These are phyloP conservation scores for Capsicum pubescens DNA, from an alignment of 257 asterid genomes.

Conservation along the genomic window DNA sequence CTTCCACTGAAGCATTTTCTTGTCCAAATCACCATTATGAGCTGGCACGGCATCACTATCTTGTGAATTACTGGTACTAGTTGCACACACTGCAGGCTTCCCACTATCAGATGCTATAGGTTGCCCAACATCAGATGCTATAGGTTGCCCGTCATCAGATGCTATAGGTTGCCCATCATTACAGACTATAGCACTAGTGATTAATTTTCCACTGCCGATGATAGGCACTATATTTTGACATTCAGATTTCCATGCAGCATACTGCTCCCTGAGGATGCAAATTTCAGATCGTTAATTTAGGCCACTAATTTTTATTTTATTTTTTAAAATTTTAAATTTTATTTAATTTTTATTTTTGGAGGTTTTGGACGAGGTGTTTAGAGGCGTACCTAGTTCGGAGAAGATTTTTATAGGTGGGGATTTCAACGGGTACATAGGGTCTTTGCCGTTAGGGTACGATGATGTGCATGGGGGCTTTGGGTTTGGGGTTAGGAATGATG, in stretches of 20 bases:
- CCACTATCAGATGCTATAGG: constrained; percentile 31
- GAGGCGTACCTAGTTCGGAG: no score
- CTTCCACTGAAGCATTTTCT: constrained; percentile 76
- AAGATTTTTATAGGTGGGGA: no score
- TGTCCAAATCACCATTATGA: constrained; percentile 47
- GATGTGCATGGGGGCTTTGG: no score
- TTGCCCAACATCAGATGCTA: constrained; percentile 31
- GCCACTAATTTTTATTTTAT: not conserved
- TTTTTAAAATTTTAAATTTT: not conserved
- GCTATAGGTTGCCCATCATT: constrained; percentile 49
- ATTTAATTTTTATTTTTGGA: no score
- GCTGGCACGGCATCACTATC: constrained; percentile 36
- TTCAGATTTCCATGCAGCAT: constrained; percentile 75
- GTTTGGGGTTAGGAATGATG: no score
- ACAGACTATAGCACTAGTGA: constrained; percentile 64
- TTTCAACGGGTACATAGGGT: no score
- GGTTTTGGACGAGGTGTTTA: no score
- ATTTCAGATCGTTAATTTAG: constrained; percentile 12
- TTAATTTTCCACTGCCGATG: constrained; percentile 81
- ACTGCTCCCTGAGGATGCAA: constrained; percentile 65
- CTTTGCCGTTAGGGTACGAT: no score
- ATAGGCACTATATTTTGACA: constrained; percentile 74
- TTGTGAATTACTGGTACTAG: constrained; percentile 26
- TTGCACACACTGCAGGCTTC: not conserved
- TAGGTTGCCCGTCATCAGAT: constrained; percentile 48